These are phyloP conservation scores for Didymella sp. DNA, from an alignment of 2,329 filamentous ascomycete species.

Conservation along the genomic window DNA sequence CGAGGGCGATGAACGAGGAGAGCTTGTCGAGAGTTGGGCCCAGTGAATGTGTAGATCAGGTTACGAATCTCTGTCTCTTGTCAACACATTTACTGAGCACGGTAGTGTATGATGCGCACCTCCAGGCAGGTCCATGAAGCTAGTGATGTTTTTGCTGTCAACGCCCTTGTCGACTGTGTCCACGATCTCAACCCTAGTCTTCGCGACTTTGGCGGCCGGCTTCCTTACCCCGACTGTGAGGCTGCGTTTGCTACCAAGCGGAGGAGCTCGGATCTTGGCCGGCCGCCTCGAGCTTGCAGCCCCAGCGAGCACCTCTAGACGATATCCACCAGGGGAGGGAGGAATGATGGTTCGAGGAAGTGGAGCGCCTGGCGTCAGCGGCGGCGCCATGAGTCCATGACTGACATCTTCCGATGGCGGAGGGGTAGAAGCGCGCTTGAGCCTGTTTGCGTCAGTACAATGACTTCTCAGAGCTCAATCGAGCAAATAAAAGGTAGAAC, in stretches of 20 bases:
- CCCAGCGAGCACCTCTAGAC: neutral
- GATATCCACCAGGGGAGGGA: neutral
- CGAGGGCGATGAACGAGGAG: constrained; percentile 37
- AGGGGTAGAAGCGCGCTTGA: neutral
- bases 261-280: neutral
- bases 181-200: neutral
- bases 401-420: neutral
- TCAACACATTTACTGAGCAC: neutral
- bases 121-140: constrained; percentile 33
- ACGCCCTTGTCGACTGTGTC: too few relatives aligned
- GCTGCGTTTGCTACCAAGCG: neutral
- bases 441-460: neutral
- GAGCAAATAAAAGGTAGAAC: neutral
- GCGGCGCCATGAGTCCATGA: neutral
- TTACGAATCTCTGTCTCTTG: constrained; percentile 37
- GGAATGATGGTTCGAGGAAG: constrained; percentile 2
- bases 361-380: neutral
- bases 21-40: constrained; percentile 25
- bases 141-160: constrained; percentile 10
- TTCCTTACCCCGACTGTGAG: constrained; percentile 1
- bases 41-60: constrained; percentile 31
- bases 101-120: constrained; percentile 12
- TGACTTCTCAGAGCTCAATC: neutral
- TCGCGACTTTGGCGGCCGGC: neutral
- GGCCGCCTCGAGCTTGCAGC: neutral